These are phyloP conservation scores for Allium sativum DNA, from an alignment of 106 monocot species.

Conservation along the genomic window DNA sequence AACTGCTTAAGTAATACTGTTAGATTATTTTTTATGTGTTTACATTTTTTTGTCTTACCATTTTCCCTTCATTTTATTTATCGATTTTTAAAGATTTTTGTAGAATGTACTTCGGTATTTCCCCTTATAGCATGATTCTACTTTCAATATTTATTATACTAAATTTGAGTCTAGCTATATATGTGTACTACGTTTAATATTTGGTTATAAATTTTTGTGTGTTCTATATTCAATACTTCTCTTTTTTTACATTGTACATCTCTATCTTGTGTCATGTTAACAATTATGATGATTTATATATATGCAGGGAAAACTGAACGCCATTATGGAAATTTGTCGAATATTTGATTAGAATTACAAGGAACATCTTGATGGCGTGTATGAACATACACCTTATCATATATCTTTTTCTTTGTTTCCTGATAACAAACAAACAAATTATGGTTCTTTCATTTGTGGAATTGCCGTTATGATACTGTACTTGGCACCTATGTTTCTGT, in stretches of 20 bases:
- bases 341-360: constrained; percentile 89
- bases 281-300: constrained; percentile 9
- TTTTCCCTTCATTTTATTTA: no score
- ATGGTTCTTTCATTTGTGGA: not conserved
- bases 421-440: not conserved
- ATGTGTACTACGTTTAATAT: not conserved
- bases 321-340: constrained; percentile 97
- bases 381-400: constrained; percentile 16
- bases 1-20: no score
- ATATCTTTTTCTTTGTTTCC: not conserved
- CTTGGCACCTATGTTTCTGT: not conserved
- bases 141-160: not conserved
- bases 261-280: not conserved
- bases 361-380: constrained; percentile 99
- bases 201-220: not conserved
- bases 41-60: no score
- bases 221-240: no score
- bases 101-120: not conserved
- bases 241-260: not conserved
- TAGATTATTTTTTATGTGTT: no score
- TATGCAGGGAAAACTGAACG: constrained; percentile 84
- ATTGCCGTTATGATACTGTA: not conserved
- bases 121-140: not conserved
- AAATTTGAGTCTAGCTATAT: no score
- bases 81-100: no score